phyloP scores from a whole-genome alignment of 2,329 filamentous ascomycete species.

The Zymoseptoria crescenta region DNA sequence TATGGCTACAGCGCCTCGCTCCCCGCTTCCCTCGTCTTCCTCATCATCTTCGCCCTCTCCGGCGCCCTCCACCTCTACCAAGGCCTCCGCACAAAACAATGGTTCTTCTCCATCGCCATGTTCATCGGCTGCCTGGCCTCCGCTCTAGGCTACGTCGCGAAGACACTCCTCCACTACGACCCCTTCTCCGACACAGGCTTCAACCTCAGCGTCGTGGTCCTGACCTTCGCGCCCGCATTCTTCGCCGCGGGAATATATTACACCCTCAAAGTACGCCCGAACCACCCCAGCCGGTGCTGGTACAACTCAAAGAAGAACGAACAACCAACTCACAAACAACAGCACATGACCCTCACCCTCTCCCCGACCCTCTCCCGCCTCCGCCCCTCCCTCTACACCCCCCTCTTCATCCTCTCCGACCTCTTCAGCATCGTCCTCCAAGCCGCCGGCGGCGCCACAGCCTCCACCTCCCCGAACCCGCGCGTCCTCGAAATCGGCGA shows the following conservation, averaged over 20 bases:
- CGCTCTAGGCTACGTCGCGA: constrained; percentile 37
- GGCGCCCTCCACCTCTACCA: constrained; percentile 27
- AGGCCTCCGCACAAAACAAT: constrained; percentile 27
- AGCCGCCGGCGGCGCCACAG: constrained; percentile 50
- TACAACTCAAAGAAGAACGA: background rate
- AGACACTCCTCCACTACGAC: constrained; percentile 35
- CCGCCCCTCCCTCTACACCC: constrained; percentile 35
- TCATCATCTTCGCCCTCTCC: constrained; percentile 30
- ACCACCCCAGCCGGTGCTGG: no score
- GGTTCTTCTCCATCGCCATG: constrained; percentile 36
- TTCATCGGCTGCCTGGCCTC: constrained; percentile 38
- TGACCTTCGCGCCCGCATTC: constrained; percentile 40
- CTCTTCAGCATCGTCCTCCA: constrained; percentile 52
- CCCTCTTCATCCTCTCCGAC: constrained; percentile 54
- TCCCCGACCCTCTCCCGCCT: constrained; percentile 26
- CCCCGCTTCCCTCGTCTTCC: constrained; percentile 34
- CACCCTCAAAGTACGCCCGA: constrained; percentile 18
- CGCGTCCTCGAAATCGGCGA: constrained; percentile 42
- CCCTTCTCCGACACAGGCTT: constrained; percentile 38
- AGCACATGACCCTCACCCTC: constrained; percentile 38
- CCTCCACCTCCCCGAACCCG: constrained; percentile 42
- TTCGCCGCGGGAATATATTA: constrained; percentile 41
- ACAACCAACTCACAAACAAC: background rate
- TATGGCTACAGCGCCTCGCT: constrained; percentile 32
- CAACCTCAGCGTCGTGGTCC: constrained; percentile 37